Base-by-base conservation (phyloP, 2,329 filamentous ascomycete genomes). In the Diaporthe destruens region DNA sequence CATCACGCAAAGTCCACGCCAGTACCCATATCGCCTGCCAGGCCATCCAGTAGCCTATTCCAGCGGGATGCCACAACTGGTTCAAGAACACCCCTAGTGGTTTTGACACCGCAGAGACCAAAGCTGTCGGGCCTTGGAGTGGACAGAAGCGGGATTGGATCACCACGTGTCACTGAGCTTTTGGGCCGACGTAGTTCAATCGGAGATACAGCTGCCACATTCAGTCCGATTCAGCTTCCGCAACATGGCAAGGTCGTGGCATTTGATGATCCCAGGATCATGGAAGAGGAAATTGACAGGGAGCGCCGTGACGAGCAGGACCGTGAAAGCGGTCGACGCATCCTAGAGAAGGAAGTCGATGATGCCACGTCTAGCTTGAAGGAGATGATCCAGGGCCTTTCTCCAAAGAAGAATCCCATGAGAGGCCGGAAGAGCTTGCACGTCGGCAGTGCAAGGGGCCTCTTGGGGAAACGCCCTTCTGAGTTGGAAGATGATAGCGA, bases 341-440 rank as follows among this genome's bases (percentile, higher is more conserved):
- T 89, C 56, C 82, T 89, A 25, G 86, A 90, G 76, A 84, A 87
- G 42, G 87, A 89, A 76, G 85, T 83, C 7, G 81, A 88, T 76
- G 92, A 94, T 75, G 85, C 85, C 3, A 93, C 92, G 0, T 81
- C 91, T 47, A 94, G 90, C 74, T 82, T 96, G 55, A 92, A 90
- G 75, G 92, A 94, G 75, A 92, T 94, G 89, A 96, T 96, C 74
- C 88, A 92, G 74, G 93, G 90, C 71, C 85, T 96, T 75, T 94
- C 92, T 32, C 93, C 94, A 0, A 94, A 93, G 81, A 94, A 94
- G 80, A 91, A 89, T 69, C 81, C 83, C 7, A 76, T 93, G 8
- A 90, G 87, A 71, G 90, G 90, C 18, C 90, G 93, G 53, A 95
- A 95, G 82, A 95, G 93, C 78, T 85, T 95, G 65, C 91, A 93